Evolutionary conservation across 305 asterid species (phyloP).

Genomic region (Solanum hybrid): DNA sequence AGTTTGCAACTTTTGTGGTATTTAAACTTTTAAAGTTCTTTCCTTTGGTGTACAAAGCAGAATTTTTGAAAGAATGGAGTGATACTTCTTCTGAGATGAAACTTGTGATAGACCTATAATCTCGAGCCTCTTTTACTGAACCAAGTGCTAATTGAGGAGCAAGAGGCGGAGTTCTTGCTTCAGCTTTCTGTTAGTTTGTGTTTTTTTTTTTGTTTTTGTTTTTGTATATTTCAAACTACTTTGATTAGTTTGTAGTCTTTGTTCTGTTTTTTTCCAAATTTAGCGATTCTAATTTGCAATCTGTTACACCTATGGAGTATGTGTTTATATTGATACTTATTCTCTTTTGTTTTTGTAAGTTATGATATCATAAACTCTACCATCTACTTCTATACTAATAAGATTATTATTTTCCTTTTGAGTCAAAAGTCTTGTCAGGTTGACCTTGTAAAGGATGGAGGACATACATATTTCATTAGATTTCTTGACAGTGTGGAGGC

Average conservation of each 20-base stretch:
- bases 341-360: background rate
- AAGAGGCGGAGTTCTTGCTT: background rate
- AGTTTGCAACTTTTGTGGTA: background rate
- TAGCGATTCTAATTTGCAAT: background rate
- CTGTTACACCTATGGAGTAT: background rate
- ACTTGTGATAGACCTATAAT: background rate
- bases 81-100: background rate
- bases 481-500: conserved; percentile 95
- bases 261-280: background rate
- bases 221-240: background rate
- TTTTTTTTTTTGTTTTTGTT: too few relatives aligned
- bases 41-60: background rate
- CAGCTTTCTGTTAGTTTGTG: background rate
- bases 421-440: conserved; percentile 89
- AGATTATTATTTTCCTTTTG: conserved; percentile 6
- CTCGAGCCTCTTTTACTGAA: background rate
- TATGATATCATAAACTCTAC: background rate
- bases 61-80: background rate
- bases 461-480: conserved; percentile 78
- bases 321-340: background rate
- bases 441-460: conserved; percentile 97
- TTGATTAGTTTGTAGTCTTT: background rate
- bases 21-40: background rate
- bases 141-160: background rate
- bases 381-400: background rate